These are phyloP conservation scores for Aspergillus aculeatinus DNA, from an alignment of 2,329 filamentous ascomycete genomes.

Conservation along the genomic window DNA sequence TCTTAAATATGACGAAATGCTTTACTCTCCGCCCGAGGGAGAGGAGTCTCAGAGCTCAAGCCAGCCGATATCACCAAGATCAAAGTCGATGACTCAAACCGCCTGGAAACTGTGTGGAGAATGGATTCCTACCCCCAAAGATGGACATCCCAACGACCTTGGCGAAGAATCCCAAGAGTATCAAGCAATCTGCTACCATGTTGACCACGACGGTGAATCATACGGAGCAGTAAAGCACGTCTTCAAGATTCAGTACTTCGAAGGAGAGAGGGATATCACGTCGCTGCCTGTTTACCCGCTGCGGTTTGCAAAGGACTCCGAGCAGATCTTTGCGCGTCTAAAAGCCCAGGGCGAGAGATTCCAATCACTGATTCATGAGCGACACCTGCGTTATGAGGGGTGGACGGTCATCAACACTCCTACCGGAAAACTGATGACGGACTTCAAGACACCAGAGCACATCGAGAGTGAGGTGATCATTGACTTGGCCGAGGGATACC, in stretches of 20 bases:
- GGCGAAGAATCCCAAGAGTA: conserved; percentile 17
- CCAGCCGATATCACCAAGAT: not conserved
- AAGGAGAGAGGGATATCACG: conserved; percentile 28
- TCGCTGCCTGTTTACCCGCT: conserved; percentile 28
- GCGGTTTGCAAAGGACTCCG: conserved; percentile 8
- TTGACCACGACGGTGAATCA: conserved; percentile 30
- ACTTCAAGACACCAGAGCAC: conserved; percentile 8
- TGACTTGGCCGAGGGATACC: conserved; percentile 13
- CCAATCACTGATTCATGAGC: conserved; percentile 7
- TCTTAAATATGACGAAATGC: conserved; percentile 14
- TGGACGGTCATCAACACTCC: conserved; percentile 12
- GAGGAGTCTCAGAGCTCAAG: conserved; percentile 10
- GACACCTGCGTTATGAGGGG: conserved; percentile 13
- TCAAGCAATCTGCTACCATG: conserved; percentile 26
- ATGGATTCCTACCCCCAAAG: conserved; percentile 1
- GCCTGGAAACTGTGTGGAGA: conserved; percentile 15
- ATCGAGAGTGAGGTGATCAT: conserved; percentile 20
- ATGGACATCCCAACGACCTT: not conserved
- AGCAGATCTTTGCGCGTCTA: not conserved
- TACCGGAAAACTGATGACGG: not conserved
- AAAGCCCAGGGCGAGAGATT: conserved; percentile 10
- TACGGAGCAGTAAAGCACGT: conserved; percentile 23
- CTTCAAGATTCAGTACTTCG: conserved; percentile 26
- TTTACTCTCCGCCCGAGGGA: conserved; percentile 12
- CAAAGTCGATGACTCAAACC: not conserved